A percentile compares a stretch with the other conserved stretches of the same genome.
These are phyloP conservation scores for Apiospora arundinis DNA, from an alignment of 2,329 filamentous ascomycete species.

Conservation along the genomic window DNA sequence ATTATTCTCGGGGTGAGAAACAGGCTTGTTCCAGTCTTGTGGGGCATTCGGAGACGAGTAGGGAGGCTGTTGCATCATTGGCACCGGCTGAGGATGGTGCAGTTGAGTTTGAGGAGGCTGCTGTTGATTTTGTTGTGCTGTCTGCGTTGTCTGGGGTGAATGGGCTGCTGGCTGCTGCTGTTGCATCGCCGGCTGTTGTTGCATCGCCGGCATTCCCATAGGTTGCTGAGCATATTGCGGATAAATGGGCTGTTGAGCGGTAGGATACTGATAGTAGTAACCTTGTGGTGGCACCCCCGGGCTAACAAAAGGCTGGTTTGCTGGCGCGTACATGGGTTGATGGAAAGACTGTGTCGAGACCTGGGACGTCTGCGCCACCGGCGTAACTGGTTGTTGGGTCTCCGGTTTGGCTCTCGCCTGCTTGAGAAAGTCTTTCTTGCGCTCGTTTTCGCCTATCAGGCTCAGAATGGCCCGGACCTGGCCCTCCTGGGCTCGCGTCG, in stretches of 20 bases:
- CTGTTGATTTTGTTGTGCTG: neutral
- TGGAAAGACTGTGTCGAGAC: too few species aligned
- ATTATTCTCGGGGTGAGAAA: neutral
- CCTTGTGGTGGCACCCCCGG: neutral
- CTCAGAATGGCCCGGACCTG: neutral
- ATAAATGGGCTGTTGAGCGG: neutral
- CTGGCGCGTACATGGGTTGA: neutral
- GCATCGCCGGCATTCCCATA: neutral
- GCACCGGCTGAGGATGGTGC: neutral
- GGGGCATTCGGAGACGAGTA: neutral
- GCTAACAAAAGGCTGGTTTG: neutral
- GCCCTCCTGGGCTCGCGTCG: neutral
- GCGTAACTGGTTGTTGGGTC: neutral
- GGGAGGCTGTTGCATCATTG: neutral
- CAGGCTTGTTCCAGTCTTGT: neutral
- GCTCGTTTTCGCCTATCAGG: neutral
- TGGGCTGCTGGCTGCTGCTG: neutral
- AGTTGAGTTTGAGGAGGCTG: neutral
- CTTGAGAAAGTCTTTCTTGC: neutral
- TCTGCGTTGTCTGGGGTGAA: neutral
- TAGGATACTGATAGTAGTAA: neutral
- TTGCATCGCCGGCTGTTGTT: too few species aligned
- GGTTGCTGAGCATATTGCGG: neutral
- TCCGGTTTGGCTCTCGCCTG: neutral
- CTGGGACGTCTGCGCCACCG: neutral